phyloP scores from a whole-genome alignment of 495 filamentous ascomycete genomes.

The Lasiosphaeria hispida region DNA sequence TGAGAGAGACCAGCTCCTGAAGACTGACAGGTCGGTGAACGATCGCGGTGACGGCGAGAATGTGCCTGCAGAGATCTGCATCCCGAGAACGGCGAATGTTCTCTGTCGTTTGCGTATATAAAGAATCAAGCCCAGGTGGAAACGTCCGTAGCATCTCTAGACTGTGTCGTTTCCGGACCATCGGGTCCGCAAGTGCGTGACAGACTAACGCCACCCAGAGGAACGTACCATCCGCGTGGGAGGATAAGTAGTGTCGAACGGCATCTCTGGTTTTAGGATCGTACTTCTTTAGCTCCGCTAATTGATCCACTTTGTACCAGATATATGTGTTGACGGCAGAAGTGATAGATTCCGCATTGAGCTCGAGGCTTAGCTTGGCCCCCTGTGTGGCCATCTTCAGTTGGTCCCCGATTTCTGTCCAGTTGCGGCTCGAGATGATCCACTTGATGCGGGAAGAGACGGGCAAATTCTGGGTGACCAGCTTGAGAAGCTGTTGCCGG shows the following conservation, averaged over 20 bases:
- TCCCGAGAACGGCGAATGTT: constrained; percentile 6
- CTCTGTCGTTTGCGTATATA: constrained; percentile 29
- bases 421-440: constrained; percentile 35
- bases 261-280: background rate
- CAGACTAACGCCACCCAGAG: constrained; percentile 5
- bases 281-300: background rate
- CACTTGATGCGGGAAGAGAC: constrained; percentile 30
- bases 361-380: constrained; percentile 26
- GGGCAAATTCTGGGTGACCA: constrained; percentile 26
- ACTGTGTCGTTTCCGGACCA: background rate
- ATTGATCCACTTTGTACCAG: constrained; percentile 18
- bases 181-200: background rate
- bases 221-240: constrained; percentile 12
- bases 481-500: constrained; percentile 29
- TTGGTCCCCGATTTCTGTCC: constrained; percentile 28
- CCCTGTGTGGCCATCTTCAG: constrained; percentile 16
- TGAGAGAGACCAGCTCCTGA: constrained; percentile 21
- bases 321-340: constrained; percentile 36
- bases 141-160: constrained; percentile 22
- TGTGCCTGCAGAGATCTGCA: constrained; percentile 16
- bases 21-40: constrained; percentile 24
- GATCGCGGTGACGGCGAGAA: constrained; percentile 18
- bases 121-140: constrained; percentile 17
- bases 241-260: constrained; percentile 26
- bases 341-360: constrained; percentile 22